A percentile compares a stretch with the other conserved stretches of the same genome.
phyloP scores from a whole-genome alignment of 352 stramenopile species.

The Phytophthora megakarya region DNA sequence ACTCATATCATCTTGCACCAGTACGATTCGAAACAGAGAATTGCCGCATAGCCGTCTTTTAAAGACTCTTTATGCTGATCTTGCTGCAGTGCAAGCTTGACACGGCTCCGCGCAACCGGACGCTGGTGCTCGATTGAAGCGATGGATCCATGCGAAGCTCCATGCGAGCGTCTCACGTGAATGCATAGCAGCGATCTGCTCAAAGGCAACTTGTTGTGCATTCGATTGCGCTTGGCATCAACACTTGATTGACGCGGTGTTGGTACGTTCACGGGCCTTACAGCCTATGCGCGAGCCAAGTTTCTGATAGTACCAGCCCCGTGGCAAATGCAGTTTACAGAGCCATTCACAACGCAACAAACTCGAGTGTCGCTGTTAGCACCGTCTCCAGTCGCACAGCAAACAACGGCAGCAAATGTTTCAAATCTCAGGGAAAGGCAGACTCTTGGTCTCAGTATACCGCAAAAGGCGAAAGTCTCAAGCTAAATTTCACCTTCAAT shows the following conservation, averaged over 20 bases:
- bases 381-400: constrained; percentile 28
- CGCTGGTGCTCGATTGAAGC: constrained; percentile 19
- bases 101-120: constrained; percentile 19
- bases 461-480: background rate
- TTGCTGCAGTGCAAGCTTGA: constrained; percentile 2
- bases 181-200: constrained; percentile 13
- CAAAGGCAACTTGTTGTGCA: constrained; percentile 17
- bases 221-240: constrained; percentile 14
- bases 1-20: constrained; percentile 35
- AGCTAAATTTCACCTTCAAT: constrained; percentile 20
- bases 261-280: background rate
- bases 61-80: constrained; percentile 11
- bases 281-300: background rate
- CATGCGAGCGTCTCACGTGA: constrained; percentile 22
- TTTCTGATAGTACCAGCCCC: constrained; percentile 4
- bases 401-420: constrained; percentile 24
- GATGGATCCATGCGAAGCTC: constrained; percentile 19
- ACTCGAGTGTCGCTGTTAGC: constrained; percentile 26
- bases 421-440: constrained; percentile 27
- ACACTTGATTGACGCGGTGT: background rate
- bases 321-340: no score
- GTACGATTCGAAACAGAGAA: constrained; percentile 13
- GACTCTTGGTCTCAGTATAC: constrained; percentile 13
- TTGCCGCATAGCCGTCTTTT: constrained; percentile 16
- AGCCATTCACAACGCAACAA: constrained; percentile 25